Conservation (phyloP, 1,284 basidiomycete genomes). For the Boletus albobrunnescens region DNA sequence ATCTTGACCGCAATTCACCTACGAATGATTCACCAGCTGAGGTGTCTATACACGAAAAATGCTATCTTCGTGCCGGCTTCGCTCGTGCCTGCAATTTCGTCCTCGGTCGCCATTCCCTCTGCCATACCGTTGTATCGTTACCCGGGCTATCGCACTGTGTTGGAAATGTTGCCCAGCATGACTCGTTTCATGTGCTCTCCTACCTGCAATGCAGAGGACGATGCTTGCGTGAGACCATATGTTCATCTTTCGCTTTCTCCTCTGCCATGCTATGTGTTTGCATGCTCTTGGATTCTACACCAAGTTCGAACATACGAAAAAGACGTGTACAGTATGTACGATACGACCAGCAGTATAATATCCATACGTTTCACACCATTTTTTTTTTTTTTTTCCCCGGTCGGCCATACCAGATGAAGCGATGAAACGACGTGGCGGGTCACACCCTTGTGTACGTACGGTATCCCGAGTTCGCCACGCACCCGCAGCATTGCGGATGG, state of each 20-base stretch:
- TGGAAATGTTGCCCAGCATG: conserved; percentile 1
- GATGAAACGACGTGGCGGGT: conserved; percentile 12
- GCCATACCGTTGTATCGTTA: conserved; percentile 14
- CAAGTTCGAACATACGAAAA: conserved; percentile 13
- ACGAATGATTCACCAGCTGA: conserved; percentile 15
- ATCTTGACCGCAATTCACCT: conserved; percentile 2
- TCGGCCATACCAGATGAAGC: not conserved
- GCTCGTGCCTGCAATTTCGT: conserved; percentile 18
- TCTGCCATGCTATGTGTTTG: conserved; percentile 14
- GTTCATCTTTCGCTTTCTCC: conserved; percentile 19
- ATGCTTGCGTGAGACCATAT: conserved; percentile 19
- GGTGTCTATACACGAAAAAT: conserved; percentile 21
- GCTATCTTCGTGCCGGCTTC: conserved; percentile 17
- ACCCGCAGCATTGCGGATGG: not conserved
- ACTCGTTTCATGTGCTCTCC: conserved; percentile 7
- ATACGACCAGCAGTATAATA: conserved; percentile 32
- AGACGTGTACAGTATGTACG: conserved; percentile 30
- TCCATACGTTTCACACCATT: conserved; percentile 19
- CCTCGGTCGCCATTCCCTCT: conserved; percentile 9
- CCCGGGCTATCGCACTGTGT: conserved; percentile 7
- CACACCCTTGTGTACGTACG: conserved; percentile 2
- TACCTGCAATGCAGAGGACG: conserved; percentile 19
- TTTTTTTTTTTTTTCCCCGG: not conserved
- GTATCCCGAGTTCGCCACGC: not conserved
- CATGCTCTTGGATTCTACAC: conserved; percentile 21